Evolutionary conservation across 1,284 basidiomycete species (phyloP).

Genomic region (Coniophora puteana): DNA sequence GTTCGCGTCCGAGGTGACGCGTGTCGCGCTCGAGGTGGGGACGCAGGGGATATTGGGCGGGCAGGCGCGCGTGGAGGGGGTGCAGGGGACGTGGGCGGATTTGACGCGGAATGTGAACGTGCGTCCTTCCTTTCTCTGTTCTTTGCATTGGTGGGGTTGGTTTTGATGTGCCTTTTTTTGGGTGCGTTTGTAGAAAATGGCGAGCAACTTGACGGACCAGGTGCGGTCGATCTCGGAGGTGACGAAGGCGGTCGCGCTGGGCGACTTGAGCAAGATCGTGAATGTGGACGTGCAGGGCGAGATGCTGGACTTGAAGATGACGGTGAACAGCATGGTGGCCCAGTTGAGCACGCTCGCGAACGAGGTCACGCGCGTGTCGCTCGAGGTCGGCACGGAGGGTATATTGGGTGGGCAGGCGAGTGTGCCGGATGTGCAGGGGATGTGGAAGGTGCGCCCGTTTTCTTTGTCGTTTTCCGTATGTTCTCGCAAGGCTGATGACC

Average conservation of each 20-base stretch:
- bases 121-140: slow-evolving; percentile 21
- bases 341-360: slow-evolving; percentile 81
- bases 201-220: slow-evolving; percentile 92
- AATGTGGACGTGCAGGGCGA: slow-evolving; percentile 97
- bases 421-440: slow-evolving; percentile 86
- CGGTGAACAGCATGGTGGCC: slow-evolving; percentile 90
- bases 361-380: slow-evolving; percentile 83
- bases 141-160: slow-evolving; percentile 18
- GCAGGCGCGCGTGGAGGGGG: slow-evolving; percentile 88
- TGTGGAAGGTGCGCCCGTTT: slow-evolving; percentile 82
- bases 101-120: slow-evolving; percentile 88
- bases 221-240: slow-evolving; percentile 97
- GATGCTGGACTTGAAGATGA: slow-evolving; percentile 91
- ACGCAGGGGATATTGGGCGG: slow-evolving; percentile 92
- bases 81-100: slow-evolving; percentile 93
- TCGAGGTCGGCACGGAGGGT: slow-evolving; percentile 95
- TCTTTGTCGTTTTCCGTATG: slow-evolving; percentile 8
- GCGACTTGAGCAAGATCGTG: slow-evolving; percentile 87
- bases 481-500: not conserved
- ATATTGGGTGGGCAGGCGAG: slow-evolving; percentile 93
- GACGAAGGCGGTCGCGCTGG: slow-evolving; percentile 94
- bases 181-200: slow-evolving; percentile 80
- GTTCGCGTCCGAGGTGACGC: slow-evolving; percentile 93
- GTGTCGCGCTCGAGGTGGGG: slow-evolving; percentile 90
- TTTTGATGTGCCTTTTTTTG: slow-evolving; percentile 2